These are phyloP conservation scores for Talaromyces sp. DNA, from an alignment of 2,329 filamentous ascomycete genomes.

Conservation along the genomic window DNA sequence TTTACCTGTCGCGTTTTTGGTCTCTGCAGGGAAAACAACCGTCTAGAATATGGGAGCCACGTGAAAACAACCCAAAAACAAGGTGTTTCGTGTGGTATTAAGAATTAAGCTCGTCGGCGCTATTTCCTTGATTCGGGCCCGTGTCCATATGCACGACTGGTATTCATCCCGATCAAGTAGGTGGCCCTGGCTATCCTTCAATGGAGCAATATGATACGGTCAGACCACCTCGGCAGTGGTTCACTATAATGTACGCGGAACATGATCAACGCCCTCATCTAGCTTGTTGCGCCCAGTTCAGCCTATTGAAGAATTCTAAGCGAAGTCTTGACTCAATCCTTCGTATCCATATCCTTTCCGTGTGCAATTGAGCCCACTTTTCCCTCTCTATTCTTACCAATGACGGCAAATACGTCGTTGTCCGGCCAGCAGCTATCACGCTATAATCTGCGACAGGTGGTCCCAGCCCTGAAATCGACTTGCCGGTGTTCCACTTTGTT, in stretches of 20 bases:
- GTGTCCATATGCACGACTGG: not conserved
- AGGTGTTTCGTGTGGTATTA: not conserved
- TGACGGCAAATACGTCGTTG: not conserved
- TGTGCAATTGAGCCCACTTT: constrained; percentile 4
- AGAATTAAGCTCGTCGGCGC: constrained; percentile 11
- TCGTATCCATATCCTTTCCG: constrained; percentile 6
- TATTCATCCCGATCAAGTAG: constrained; percentile 4
- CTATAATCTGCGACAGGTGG: constrained; percentile 1
- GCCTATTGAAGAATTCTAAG: constrained; percentile 13
- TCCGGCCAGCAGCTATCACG: constrained; percentile 10
- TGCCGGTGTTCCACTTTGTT: not conserved
- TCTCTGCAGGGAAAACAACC: not conserved
- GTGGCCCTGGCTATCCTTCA: constrained; percentile 2
- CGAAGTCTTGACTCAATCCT: constrained; percentile 15
- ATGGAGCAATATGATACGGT: constrained; percentile 12
- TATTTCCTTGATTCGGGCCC: not conserved
- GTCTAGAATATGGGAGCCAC: not conserved
- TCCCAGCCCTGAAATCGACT: not conserved
- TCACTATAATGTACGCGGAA: constrained; percentile 17
- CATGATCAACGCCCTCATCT: constrained; percentile 18
- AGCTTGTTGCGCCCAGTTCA: not conserved
- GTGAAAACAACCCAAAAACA: not conserved
- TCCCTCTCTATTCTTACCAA: not conserved
- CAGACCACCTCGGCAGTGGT: constrained; percentile 12
- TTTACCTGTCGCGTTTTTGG: not conserved